Conservation (phyloP, 1,139 yeast species). For the Magnusiomyces sp. region DNA sequence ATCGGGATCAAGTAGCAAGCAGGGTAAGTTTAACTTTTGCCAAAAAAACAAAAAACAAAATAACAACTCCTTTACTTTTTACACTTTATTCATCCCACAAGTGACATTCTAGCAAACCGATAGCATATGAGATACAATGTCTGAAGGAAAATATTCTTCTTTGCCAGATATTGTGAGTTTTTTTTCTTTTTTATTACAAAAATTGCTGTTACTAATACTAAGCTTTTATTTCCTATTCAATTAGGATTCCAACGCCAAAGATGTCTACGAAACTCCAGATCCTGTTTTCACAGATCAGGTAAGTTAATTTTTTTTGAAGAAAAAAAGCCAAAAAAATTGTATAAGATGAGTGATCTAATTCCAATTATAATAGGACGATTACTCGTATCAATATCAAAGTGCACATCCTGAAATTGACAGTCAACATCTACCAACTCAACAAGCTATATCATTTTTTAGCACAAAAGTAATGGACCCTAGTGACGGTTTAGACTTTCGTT, state of each 20-base stretch:
- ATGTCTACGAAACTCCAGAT: slow-evolving; percentile 12
- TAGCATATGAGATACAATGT: too few species aligned
- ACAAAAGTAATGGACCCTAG: slow-evolving; percentile 5
- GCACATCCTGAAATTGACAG: slow-evolving; percentile 11
- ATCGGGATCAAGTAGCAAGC: too few species aligned
- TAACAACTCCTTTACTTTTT: too few species aligned
- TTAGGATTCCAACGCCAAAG: slow-evolving; percentile 14
- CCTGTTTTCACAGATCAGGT: slow-evolving; percentile 2
- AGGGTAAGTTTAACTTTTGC: too few species aligned
- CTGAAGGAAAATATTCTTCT: slow-evolving; percentile 11
- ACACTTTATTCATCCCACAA: too few species aligned
- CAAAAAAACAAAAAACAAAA: too few species aligned
- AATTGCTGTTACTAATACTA: not conserved
- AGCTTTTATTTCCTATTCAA: not conserved
- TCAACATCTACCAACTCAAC: not conserved
- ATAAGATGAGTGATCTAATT: not conserved
- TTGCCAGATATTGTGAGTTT: slow-evolving; percentile 12
- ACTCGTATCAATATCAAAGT: not conserved
- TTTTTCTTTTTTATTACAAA: not conserved
- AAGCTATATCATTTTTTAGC: slow-evolving; percentile 8
- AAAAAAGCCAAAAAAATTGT: not conserved
- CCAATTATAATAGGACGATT: not conserved
- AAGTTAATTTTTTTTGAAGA: slow-evolving; percentile 1
- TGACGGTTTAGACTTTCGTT: slow-evolving; percentile 4
- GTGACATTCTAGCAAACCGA: too few species aligned